Base-by-base conservation (phyloP, 2,329 filamentous ascomycete species). In the Volutella citrinella region DNA sequence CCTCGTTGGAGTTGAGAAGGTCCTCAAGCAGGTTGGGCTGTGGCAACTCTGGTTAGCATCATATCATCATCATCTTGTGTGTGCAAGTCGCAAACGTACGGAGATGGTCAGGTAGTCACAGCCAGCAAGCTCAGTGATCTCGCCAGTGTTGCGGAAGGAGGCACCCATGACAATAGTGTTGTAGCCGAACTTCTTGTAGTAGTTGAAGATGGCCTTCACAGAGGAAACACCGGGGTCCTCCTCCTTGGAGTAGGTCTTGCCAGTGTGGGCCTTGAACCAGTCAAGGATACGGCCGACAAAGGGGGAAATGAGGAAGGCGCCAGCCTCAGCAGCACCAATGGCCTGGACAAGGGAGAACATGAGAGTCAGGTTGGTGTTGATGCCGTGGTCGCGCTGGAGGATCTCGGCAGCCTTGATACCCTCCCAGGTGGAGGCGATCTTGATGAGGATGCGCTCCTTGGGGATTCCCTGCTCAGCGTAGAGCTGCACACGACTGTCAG, bases 121-220 rank as follows among this genome's bases (percentile, higher is more conserved):
- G 62, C 93, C 93, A 63, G 91, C 91, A 45, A 98, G 81, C 78
- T 98, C 93, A 29, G 88, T 97, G 69, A 98, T 95, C 76, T 98
- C 93, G 60, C 93, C 93, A 46, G 74, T 74, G 76, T 85, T 97
- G 66, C 93, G 83, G 88, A 98, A 98, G 24, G 90, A 96, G 54
- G 93, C 93, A 61, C 93, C 93, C 93, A 98, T 98, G 70, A 98
- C 93, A 57, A 97, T 96, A 67, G 93, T 98, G 59, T 95, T 95
- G 84, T 98, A 96, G 67, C 86, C 88, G 68, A 74, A 87, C 80
- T 97, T 97, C 87, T 98, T 98, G 85, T 98, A 98, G 87, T 98
- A 98, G 81, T 98, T 93, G 82, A 84, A 98, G 75, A 98, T 98
- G 68, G 59, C 63, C 78, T 91, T 78, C 61, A 98, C 93, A 51